phyloP scores from a whole-genome alignment of 2,329 filamentous ascomycete species.

The Ciborinia camelliae region DNA sequence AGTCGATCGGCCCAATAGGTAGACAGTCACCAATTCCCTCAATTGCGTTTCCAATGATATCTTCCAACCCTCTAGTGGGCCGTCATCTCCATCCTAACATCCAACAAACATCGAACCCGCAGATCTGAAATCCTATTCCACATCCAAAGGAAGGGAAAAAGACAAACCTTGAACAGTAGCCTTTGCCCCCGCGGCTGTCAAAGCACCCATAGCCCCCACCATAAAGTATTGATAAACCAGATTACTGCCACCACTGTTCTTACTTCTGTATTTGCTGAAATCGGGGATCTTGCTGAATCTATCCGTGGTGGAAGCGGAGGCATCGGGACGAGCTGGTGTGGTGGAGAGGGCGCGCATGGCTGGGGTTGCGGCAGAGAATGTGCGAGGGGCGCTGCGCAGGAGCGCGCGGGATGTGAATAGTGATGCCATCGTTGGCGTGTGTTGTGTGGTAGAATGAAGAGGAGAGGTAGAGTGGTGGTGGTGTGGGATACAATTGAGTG shows the following conservation, averaged over 20 bases:
- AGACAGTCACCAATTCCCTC: slow-evolving; percentile 28
- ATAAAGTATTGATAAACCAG: slow-evolving; percentile 97
- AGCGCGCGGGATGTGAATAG: slow-evolving; percentile 67
- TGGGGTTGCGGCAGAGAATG: slow-evolving; percentile 31
- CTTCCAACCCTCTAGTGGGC: background rate
- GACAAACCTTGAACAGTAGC: slow-evolving; percentile 86
- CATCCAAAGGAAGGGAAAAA: slow-evolving; percentile 8
- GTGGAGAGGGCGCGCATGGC: slow-evolving; percentile 52
- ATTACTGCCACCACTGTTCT: slow-evolving; percentile 65
- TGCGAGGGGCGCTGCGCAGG: slow-evolving; percentile 53
- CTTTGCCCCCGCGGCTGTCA: slow-evolving; percentile 92
- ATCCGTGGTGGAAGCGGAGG: slow-evolving; percentile 18
- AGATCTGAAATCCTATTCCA: slow-evolving; percentile 9
- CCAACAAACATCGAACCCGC: background rate
- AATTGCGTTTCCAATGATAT: background rate
- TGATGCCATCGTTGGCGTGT: slow-evolving; percentile 54
- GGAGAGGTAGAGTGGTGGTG: slow-evolving; percentile 11
- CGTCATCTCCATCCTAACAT: background rate
- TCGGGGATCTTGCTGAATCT: slow-evolving; percentile 65
- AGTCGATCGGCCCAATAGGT: slow-evolving; percentile 12
- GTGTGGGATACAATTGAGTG: slow-evolving; percentile 14
- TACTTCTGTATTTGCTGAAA: slow-evolving; percentile 83
- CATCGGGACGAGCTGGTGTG: slow-evolving; percentile 27
- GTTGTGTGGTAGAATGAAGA: slow-evolving; percentile 19
- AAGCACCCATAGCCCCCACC: slow-evolving; percentile 90